Evolutionary conservation across 352 stramenopile species (phyloP).

Genomic region (Aphanomyces cochlioides): DNA sequence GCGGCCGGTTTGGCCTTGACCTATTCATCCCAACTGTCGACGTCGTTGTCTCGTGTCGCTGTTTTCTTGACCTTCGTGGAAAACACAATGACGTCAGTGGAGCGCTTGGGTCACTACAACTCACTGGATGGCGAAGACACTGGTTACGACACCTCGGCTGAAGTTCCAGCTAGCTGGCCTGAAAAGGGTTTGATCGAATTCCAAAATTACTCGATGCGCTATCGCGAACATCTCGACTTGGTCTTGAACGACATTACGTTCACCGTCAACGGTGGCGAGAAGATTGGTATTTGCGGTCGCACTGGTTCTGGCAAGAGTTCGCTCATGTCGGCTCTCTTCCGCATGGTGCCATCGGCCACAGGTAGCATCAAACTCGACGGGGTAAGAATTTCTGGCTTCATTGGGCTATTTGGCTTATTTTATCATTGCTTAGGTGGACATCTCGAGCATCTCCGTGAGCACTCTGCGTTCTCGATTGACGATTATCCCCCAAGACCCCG

Average conservation of each 20-base stretch:
- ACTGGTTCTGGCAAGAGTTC: constrained; percentile 64
- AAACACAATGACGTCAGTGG: constrained; percentile 13
- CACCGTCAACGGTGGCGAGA: constrained; percentile 43
- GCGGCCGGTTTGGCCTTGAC: constrained; percentile 30
- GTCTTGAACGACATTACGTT: constrained; percentile 52
- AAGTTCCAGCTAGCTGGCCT: constrained; percentile 37
- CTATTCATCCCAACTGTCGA: constrained; percentile 7
- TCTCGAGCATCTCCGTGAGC: constrained; percentile 40
- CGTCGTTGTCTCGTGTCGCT: not conserved
- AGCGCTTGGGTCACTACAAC: constrained; percentile 45
- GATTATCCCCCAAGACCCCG: constrained; percentile 85
- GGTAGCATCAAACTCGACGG: constrained; percentile 86
- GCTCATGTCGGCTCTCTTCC: constrained; percentile 66
- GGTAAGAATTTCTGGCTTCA: not conserved
- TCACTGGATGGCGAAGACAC: constrained; percentile 53
- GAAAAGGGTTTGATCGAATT: constrained; percentile 40
- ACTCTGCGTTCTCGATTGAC: constrained; percentile 45
- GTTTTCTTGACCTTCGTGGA: constrained; percentile 6
- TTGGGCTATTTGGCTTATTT: too few species aligned
- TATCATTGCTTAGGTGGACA: constrained; percentile 44
- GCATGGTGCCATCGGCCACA: constrained; percentile 38
- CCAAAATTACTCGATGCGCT: constrained; percentile 38
- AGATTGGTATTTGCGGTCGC: constrained; percentile 73
- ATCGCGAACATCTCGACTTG: constrained; percentile 41
- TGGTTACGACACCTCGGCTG: not conserved